phyloP scores from a whole-genome alignment of 1,284 basidiomycete genomes.

The Omphalotus olearius region DNA sequence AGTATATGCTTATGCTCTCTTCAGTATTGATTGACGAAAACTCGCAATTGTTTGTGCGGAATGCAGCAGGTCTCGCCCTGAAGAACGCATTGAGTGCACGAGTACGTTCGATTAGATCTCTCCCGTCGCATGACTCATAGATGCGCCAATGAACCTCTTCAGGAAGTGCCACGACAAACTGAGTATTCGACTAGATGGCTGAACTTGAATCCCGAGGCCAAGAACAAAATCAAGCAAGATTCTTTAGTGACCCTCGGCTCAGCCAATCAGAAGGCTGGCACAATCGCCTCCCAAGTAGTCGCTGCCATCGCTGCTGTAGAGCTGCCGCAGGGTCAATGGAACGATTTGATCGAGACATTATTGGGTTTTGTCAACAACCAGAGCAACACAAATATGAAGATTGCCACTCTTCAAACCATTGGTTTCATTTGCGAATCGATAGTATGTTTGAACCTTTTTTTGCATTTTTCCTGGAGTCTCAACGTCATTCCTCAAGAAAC shows the following conservation, averaged over 20 bases:
- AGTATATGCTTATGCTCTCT: constrained; percentile 87
- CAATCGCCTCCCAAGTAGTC: constrained; percentile 90
- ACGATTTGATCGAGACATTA: constrained; percentile 84
- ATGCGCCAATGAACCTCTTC: constrained; percentile 8
- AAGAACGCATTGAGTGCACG: constrained; percentile 94
- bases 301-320: constrained; percentile 93
- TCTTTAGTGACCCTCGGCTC: constrained; percentile 83
- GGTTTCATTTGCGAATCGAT: constrained; percentile 97
- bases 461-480: constrained; percentile 8
- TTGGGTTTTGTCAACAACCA: constrained; percentile 84
- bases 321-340: constrained; percentile 85
- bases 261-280: constrained; percentile 68
- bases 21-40: constrained; percentile 76
- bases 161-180: constrained; percentile 79
- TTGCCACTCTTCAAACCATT: constrained; percentile 91
- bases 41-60: constrained; percentile 76
- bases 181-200: constrained; percentile 84
- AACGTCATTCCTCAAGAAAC: constrained; percentile 56
- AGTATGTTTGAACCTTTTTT: constrained; percentile 48
- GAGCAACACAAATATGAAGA: constrained; percentile 73
- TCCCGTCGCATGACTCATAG: constrained; percentile 7
- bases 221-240: constrained; percentile 86
- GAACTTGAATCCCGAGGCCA: constrained; percentile 62
- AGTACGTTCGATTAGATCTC: constrained; percentile 46
- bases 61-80: constrained; percentile 93